These are phyloP conservation scores for Blepharisma japonicum DNA, from an alignment of 73 alveolate species.

Conservation along the genomic window DNA sequence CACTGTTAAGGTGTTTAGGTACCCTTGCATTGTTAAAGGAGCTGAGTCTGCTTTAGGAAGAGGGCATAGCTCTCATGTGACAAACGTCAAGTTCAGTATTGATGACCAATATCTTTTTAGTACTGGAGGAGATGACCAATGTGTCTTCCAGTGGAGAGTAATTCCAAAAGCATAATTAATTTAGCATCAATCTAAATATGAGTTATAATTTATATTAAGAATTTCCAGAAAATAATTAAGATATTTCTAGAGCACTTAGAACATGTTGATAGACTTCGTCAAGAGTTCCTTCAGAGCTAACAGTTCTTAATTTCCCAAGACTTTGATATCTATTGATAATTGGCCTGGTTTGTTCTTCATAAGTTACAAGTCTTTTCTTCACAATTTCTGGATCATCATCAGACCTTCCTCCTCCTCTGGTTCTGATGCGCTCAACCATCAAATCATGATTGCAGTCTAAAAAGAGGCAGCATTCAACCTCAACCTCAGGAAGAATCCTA, in stretches of 20 bases:
- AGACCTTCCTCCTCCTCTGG: conserved; percentile 93
- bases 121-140: conserved; percentile 90
- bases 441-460: conserved; percentile 89
- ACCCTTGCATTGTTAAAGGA: conserved; percentile 73
- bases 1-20: conserved; percentile 78
- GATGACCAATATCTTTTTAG: conserved; percentile 67
- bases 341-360: conserved; percentile 89
- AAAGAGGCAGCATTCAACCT: conserved; percentile 52
- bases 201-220: too few species aligned
- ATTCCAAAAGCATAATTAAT: neutral
- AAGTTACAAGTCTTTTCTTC: conserved; percentile 90
- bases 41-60: conserved; percentile 52
- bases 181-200: neutral
- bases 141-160: conserved; percentile 85
- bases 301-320: neutral
- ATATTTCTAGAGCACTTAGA: too few species aligned
- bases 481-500: conserved; percentile 36
- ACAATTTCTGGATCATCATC: conserved; percentile 97
- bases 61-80: conserved; percentile 76
- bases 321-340: conserved; percentile 41
- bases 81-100: conserved; percentile 67
- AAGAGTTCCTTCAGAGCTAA: neutral
- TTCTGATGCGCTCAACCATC: conserved; percentile 80
- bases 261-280: too few species aligned
- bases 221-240: too few species aligned